phyloP scores from a whole-genome alignment of 257 asterid genomes.

The Lantana camara region DNA sequence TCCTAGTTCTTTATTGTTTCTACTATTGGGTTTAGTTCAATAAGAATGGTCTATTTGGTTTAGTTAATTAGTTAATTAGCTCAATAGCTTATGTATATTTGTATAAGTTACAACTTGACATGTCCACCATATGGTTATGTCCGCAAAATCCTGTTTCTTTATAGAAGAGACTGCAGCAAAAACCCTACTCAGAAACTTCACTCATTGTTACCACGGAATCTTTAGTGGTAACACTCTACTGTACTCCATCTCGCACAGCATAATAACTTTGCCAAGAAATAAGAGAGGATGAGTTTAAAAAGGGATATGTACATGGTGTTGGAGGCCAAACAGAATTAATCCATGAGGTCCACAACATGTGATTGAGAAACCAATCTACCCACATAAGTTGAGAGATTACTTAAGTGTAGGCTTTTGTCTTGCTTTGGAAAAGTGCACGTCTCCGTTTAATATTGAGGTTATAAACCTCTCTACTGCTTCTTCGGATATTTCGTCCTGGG shows the following conservation, averaged over 20 bases:
- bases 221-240: background rate
- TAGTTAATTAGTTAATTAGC: no score
- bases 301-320: conserved; percentile 12
- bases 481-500: conserved; percentile 49
- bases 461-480: conserved; percentile 72
- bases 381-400: conserved; percentile 16
- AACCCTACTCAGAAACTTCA: background rate
- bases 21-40: no score
- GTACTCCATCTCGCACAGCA: conserved; percentile 12
- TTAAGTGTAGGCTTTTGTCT: conserved; percentile 57
- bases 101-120: background rate
- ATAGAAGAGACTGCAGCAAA: background rate
- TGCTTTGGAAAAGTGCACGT: conserved; percentile 64
- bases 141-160: background rate
- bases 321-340: background rate
- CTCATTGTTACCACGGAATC: conserved; percentile 11
- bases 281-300: background rate
- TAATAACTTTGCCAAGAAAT: background rate
- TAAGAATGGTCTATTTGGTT: no score
- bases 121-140: background rate
- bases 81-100: background rate
- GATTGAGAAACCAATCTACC: background rate
- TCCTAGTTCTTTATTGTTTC: no score
- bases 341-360: background rate
- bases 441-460: conserved; percentile 74